Evolutionary conservation across 2,329 filamentous ascomycete genomes (phyloP), one percentile per base, ranked within the genome.

Genomic region (Botrytis porri): DNA sequence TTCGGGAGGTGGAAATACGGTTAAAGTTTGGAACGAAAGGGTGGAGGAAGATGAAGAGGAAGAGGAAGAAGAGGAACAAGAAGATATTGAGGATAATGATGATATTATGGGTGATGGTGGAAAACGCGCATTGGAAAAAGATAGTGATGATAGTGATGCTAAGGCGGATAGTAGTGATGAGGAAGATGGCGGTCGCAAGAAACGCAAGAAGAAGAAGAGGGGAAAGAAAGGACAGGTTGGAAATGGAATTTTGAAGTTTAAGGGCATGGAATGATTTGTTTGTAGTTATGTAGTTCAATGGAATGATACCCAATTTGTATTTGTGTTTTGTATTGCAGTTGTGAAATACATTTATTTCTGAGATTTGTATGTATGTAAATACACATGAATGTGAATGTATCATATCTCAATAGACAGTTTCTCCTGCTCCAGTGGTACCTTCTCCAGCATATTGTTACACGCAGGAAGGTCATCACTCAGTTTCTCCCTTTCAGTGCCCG

Each of bases 1-100:
- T 77, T 97, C 91, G 79, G 95, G 94, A 18, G 96, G 96, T 71
- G 96, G 96, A 0, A 88, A 88, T 77, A 90, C 90, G 0, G 88
- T 99, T 75, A 98, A 98, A 82, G 90, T 98, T 2, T 99, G 96
- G 96, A 89, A 90, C 74, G 89, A 96, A 80, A 88, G 91, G 74
- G 84, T 87, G n/a, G 85, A 84, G 73, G 81, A 86, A 4, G 85
- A 87, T 35, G 85, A 84, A 2, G 78, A 81, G 43, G 81, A 81
- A 1, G 85, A 85, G 1, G 86, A 85, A 0, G 87, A 88, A 0
- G 85, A 86, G 9, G 82, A 84, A 35, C 77, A 80, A 4, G 81
- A 83, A 16, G 84, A 84, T 81, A 29, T 39, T 1, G 62, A 70
- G 18, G 59, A 64, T 57, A 32, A 63, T 82, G 73, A 85, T 82